A percentile compares a stretch with the other conserved stretches of the same genome.
These are phyloP conservation scores for Pleurozium schreberi DNA, from an alignment of 225 moss, liverwort and hornwort genomes.

Conservation along the genomic window DNA sequence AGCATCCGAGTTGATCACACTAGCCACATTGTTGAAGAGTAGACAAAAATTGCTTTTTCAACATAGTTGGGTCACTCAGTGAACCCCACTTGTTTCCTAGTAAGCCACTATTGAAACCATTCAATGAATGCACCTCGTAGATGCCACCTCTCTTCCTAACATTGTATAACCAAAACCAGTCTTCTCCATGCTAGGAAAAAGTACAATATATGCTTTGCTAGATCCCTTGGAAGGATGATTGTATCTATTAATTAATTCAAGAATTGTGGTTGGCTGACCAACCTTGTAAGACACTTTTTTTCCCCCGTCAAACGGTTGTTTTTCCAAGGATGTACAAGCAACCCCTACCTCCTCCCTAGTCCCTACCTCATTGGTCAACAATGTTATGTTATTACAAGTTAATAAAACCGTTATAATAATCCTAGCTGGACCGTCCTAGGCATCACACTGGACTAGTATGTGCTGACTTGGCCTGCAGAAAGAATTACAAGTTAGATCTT, in stretches of 20 bases:
- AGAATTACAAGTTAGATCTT: no score
- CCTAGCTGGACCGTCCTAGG: no score
- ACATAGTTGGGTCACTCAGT: background rate
- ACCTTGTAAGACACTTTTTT: background rate
- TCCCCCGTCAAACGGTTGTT: no score
- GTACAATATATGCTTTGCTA: background rate
- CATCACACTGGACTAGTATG: no score
- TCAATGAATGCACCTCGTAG: background rate
- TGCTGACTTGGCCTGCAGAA: no score
- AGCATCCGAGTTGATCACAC: rapidly evolving
- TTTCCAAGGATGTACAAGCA: no score
- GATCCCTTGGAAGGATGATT: background rate
- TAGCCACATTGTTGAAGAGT: background rate
- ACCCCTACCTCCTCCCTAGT: no score
- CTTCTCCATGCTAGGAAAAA: background rate
- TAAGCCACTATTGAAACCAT: background rate
- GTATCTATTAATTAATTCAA: background rate
- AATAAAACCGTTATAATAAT: no score
- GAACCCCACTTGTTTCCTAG: no score
- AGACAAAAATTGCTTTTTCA: background rate
- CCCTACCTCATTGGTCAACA: no score
- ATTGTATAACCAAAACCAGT: background rate
- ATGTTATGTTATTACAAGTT: no score
- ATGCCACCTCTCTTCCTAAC: background rate
- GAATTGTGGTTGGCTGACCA: background rate